A percentile compares a stretch with the other conserved stretches of the same genome.
Conservation (phyloP, 345 rosid genomes). For the Euphorbia tirucalli region DNA sequence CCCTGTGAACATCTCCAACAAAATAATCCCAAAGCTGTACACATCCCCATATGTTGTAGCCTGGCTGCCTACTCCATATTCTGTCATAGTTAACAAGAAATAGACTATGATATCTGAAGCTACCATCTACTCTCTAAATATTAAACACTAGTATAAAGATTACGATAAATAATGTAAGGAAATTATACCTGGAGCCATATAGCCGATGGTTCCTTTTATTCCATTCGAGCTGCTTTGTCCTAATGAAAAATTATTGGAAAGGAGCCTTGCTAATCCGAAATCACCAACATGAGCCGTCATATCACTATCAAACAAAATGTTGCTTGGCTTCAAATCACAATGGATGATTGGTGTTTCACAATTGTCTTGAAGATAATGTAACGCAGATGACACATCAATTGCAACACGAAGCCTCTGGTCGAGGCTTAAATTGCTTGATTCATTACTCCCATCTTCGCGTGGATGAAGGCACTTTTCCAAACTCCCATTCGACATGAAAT, state of each 20-base stretch:
- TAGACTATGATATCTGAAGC: neutral
- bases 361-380: slow-evolving; percentile 1
- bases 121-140: no score
- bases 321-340: slow-evolving; percentile 26
- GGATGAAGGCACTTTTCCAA: slow-evolving; percentile 15
- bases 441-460: neutral
- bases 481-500: slow-evolving; percentile 9
- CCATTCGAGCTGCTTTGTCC: neutral
- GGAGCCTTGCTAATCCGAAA: slow-evolving; percentile 20
- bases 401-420: neutral
- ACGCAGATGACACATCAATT: slow-evolving; percentile 1
- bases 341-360: slow-evolving; percentile 10
- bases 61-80: neutral
- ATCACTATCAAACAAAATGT: slow-evolving; percentile 6
- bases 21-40: slow-evolving; percentile 8
- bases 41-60: neutral
- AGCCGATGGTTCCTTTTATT: slow-evolving; percentile 11
- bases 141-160: no score
- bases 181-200: slow-evolving; percentile 17
- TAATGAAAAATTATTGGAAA: neutral
- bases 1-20: slow-evolving; percentile 3
- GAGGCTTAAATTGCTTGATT: neutral
- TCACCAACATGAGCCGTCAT: slow-evolving; percentile 17
- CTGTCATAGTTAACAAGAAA: neutral
- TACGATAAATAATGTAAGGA: no score